Percentiles rank a stretch among this genome's conserved stretches.
phyloP scores from a whole-genome alignment of 2,329 filamentous ascomycete genomes.

The Metarhizium rileyi region DNA sequence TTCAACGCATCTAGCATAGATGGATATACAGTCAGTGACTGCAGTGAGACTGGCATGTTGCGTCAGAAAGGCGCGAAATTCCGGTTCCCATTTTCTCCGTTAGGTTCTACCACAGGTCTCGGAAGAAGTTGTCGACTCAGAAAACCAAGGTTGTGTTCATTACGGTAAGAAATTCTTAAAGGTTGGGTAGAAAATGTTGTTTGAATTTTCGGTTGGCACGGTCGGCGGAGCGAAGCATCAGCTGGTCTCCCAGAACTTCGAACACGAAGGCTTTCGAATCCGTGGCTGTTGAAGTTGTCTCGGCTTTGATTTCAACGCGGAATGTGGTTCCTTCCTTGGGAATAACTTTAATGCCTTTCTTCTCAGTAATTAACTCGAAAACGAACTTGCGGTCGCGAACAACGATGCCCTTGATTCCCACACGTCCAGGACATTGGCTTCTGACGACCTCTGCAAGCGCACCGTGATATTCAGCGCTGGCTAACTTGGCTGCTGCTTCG shows the following conservation, averaged over 20 bases:
- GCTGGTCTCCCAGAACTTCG: slow-evolving; percentile 80
- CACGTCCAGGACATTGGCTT: slow-evolving; percentile 69
- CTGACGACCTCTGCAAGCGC: slow-evolving; percentile 74
- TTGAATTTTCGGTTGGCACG: slow-evolving; percentile 89
- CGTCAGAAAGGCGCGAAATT: no score
- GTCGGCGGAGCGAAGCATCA: slow-evolving; percentile 73
- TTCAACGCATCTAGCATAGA: no score
- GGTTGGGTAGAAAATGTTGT: slow-evolving; percentile 53
- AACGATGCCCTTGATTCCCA: slow-evolving; percentile 79
- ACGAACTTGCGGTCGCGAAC: slow-evolving; percentile 80
- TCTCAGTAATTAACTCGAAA: slow-evolving; percentile 71
- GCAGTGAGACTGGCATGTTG: no score
- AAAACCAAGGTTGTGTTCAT: neutral
- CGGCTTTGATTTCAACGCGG: slow-evolving; percentile 55
- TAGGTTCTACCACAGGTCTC: neutral
- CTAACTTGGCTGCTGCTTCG: slow-evolving; percentile 61
- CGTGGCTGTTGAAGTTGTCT: slow-evolving; percentile 7
- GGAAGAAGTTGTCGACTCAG: neutral
- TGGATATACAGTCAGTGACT: no score
- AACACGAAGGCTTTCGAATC: slow-evolving; percentile 48
- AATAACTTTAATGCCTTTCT: slow-evolving; percentile 62
- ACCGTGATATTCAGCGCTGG: slow-evolving; percentile 84
- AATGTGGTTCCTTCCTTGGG: slow-evolving; percentile 91
- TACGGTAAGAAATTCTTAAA: neutral
- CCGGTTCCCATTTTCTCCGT: neutral